Conservation (phyloP, 805 yeast species). For the Candida piceae region DNA sequence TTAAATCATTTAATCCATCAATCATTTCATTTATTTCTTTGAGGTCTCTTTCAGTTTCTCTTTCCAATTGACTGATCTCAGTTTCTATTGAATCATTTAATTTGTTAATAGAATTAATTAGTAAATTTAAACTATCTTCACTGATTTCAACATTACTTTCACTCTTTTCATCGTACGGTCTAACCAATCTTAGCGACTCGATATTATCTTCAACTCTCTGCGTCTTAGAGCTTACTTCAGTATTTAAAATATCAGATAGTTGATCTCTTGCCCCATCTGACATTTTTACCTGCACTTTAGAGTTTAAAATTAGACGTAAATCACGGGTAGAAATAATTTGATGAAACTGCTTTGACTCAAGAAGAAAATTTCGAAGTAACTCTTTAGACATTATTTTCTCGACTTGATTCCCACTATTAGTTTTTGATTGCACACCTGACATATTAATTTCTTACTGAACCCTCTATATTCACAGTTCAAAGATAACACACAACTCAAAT, state of each 20-base stretch:
- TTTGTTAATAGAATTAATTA: slow-evolving; percentile 20
- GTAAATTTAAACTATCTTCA: slow-evolving; percentile 13
- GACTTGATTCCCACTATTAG: not conserved
- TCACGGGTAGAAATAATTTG: slow-evolving; percentile 18
- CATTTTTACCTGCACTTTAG: slow-evolving; percentile 5
- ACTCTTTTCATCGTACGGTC: slow-evolving; percentile 5
- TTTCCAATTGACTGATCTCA: slow-evolving; percentile 20
- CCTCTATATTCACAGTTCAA: no score
- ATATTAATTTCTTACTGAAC: no score
- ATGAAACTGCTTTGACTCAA: slow-evolving; percentile 18
- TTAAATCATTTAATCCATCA: slow-evolving; percentile 26
- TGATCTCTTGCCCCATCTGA: slow-evolving; percentile 4
- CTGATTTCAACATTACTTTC: slow-evolving; percentile 6
- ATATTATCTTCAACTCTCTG: slow-evolving; percentile 13
- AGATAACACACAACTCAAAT: no score
- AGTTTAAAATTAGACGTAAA: slow-evolving; percentile 14
- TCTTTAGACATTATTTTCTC: slow-evolving; percentile 13
- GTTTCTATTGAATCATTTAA: slow-evolving; percentile 26
- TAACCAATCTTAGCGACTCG: slow-evolving; percentile 7
- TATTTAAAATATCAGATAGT: slow-evolving; percentile 13
- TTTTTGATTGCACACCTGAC: not conserved
- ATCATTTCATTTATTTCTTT: slow-evolving; percentile 22
- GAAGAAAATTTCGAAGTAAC: slow-evolving; percentile 18
- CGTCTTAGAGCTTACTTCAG: no score
- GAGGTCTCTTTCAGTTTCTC: slow-evolving; percentile 11